Conservation (phyloP, 75 land plant genomes). For the Cunninghamia lanceolata region DNA sequence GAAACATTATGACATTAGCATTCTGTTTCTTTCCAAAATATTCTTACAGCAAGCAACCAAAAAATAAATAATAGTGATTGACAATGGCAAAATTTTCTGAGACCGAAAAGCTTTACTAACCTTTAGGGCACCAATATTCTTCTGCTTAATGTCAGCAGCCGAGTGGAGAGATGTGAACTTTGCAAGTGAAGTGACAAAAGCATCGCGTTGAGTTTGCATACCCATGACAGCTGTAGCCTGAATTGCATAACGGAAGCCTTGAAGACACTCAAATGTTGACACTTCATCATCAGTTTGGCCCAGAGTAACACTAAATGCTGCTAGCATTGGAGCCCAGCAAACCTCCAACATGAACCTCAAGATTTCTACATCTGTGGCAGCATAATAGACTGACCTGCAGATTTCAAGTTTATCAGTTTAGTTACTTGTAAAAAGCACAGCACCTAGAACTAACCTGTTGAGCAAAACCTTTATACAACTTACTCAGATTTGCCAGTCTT, state of each 20-base stretch:
- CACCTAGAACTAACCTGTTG: not conserved
- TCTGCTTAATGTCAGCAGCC: constrained; percentile 84
- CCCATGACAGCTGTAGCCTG: constrained; percentile 78
- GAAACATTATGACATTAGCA: not conserved
- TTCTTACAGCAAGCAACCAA: not conserved
- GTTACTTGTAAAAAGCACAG: not conserved
- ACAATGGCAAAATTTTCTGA: not conserved
- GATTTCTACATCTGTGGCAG: constrained; percentile 62
- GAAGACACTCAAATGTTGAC: constrained; percentile 55
- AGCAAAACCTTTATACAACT: constrained; percentile 6
- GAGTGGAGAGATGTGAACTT: constrained; percentile 80
- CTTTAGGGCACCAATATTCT: constrained; percentile 82
- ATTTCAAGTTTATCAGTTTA: not conserved
- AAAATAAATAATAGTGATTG: not conserved
- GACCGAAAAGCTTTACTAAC: constrained; percentile 20
- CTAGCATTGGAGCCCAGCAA: constrained; percentile 87
- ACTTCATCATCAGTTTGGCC: constrained; percentile 72
- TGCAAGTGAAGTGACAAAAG: constrained; percentile 78
- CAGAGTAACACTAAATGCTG: constrained; percentile 81
- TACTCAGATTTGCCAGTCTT: constrained; percentile 77
- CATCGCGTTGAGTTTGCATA: constrained; percentile 84
- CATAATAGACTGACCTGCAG: constrained; percentile 67
- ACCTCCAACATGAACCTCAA: constrained; percentile 74
- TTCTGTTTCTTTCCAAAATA: not conserved
- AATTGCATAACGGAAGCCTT: constrained; percentile 71